Percentiles rank a stretch among this genome's conserved stretches.
Conservation (phyloP, 768 basidiomycete species). For the Tubosaeta brunneosetosa region DNA sequence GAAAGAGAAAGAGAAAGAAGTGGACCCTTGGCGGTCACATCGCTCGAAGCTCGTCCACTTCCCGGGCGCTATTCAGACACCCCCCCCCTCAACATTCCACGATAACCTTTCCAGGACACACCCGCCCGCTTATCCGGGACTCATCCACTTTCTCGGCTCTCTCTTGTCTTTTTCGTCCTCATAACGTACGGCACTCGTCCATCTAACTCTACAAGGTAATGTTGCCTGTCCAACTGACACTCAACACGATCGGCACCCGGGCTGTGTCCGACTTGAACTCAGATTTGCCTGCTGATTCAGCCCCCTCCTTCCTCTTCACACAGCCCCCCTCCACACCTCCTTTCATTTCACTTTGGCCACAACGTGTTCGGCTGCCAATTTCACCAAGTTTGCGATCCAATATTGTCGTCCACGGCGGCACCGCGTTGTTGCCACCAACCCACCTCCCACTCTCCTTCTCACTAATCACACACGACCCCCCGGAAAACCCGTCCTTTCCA, state of each 20-base stretch:
- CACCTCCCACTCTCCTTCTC: constrained; percentile 9
- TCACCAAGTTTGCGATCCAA: background rate
- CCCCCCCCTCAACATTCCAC: constrained; percentile 15
- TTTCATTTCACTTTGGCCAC: constrained; percentile 10
- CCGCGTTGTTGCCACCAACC: constrained; percentile 21
- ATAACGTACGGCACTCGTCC: constrained; percentile 29
- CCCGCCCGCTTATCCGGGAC: constrained; percentile 22
- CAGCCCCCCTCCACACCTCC: constrained; percentile 6
- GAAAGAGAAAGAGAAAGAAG: constrained; percentile 11
- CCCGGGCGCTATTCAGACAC: constrained; percentile 20
- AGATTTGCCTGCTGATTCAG: constrained; percentile 26
- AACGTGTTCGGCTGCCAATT: constrained; percentile 18
- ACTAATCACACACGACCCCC: constrained; percentile 14
- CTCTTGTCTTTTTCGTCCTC: constrained; percentile 14
- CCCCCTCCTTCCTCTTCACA: constrained; percentile 10
- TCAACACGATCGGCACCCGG: constrained; percentile 30
- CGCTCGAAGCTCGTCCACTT: constrained; percentile 20
- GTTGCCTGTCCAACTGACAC: constrained; percentile 32
- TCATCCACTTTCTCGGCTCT: constrained; percentile 10
- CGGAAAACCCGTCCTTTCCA: background rate
- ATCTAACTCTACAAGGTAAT: constrained; percentile 30
- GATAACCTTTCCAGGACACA: constrained; percentile 33
- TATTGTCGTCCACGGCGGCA: constrained; percentile 14
- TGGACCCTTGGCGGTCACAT: constrained; percentile 30
- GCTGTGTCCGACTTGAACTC: constrained; percentile 22